Conservation (phyloP, 768 basidiomycete species). For the Coprinellus aureogranulatus region DNA sequence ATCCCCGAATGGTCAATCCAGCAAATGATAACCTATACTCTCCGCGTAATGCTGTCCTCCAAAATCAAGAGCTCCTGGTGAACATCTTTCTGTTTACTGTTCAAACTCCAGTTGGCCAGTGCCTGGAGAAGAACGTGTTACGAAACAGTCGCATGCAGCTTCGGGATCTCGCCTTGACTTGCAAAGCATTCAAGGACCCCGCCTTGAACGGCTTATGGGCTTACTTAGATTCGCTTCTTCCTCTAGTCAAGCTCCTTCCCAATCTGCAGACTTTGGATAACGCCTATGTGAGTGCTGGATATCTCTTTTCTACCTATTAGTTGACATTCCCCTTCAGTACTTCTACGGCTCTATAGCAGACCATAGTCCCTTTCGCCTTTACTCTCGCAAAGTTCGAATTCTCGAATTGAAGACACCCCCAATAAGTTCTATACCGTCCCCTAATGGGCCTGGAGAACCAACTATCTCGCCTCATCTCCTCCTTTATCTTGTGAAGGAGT, state of each 20-base stretch:
- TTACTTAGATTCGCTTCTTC: background rate
- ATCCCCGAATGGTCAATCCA: too few species aligned
- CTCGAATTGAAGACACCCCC: background rate
- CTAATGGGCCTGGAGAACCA: too few species aligned
- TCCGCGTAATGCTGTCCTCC: background rate
- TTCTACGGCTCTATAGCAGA: background rate
- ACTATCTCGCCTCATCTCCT: background rate
- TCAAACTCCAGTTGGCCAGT: too few species aligned
- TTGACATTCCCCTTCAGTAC: too few species aligned
- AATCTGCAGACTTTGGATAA: background rate
- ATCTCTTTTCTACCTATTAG: too few species aligned
- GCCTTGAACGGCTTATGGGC: background rate
- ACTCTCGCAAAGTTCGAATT: background rate
- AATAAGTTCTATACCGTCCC: too few species aligned
- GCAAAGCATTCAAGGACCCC: background rate
- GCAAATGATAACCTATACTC: too few species aligned
- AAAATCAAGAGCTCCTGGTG: background rate
- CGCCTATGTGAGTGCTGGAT: background rate
- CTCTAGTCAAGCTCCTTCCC: background rate
- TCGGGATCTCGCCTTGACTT: conserved; percentile 49
- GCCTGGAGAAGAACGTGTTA: background rate
- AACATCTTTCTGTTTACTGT: conserved; percentile 35
- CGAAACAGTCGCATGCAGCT: conserved; percentile 57
- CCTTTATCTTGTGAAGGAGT: background rate
- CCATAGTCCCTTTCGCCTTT: background rate